Percentiles rank a stretch among this genome's conserved stretches.
phyloP scores from a whole-genome alignment of 169 alveolate species.

The Amoebophrya sp. region DNA sequence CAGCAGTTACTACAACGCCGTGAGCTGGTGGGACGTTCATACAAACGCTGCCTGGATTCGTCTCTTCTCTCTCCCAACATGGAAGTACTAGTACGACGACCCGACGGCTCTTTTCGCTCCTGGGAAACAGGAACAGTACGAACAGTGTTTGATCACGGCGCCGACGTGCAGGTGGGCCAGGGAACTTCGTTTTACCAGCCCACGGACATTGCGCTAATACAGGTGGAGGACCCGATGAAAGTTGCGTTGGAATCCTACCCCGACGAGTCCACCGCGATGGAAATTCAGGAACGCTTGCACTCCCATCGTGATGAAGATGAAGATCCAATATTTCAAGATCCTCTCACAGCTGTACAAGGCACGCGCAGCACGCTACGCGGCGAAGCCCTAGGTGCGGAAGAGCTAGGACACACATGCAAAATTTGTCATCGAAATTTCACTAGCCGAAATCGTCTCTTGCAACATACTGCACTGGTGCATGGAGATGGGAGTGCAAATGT shows the following conservation, averaged over 20 bases:
- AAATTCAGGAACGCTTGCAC: not conserved
- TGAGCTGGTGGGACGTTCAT: not conserved
- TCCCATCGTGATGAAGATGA: too few relatives aligned
- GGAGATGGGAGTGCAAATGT: too few relatives aligned
- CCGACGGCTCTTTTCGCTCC: not conserved
- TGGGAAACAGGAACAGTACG: not conserved
- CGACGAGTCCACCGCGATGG: too few relatives aligned
- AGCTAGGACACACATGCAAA: too few relatives aligned
- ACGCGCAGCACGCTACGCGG: too few relatives aligned
- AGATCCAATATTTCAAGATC: too few relatives aligned
- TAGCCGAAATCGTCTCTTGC: too few relatives aligned
- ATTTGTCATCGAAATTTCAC: too few relatives aligned
- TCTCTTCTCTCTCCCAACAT: not conserved
- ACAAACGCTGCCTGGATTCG: not conserved
- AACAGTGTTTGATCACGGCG: not conserved
- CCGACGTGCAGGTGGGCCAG: not conserved
- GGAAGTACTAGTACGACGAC: not conserved
- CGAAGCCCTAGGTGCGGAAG: too few relatives aligned
- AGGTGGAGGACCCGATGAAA: too few relatives aligned
- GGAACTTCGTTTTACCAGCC: not conserved
- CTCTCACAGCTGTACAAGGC: too few relatives aligned
- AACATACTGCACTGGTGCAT: too few relatives aligned
- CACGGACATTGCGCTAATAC: not conserved
- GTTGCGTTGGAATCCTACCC: not conserved
- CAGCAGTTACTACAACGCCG: not conserved